These are phyloP conservation scores for Simplicillium aogashimaense DNA, from an alignment of 2,329 filamentous ascomycete genomes.

Conservation along the genomic window DNA sequence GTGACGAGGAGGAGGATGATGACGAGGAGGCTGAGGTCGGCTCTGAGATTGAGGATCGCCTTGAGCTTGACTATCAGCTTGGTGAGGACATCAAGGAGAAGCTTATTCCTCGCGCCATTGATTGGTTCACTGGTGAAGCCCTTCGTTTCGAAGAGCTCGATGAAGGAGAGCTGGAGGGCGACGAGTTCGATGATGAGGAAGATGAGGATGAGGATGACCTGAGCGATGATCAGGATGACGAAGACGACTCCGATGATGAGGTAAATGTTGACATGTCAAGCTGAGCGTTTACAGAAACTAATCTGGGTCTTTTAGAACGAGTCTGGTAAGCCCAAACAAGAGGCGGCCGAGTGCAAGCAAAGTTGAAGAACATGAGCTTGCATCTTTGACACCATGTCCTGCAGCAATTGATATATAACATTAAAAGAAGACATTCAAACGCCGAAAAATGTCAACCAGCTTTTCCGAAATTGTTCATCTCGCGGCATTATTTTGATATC, in stretches of 20 bases:
- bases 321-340: conserved; percentile 82
- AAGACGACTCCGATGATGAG: conserved; percentile 70
- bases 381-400: too few species aligned
- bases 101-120: conserved; percentile 93
- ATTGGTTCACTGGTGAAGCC: conserved; percentile 99
- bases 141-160: conserved; percentile 92
- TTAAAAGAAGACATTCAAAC: too few species aligned
- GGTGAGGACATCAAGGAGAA: conserved; percentile 99
- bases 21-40: conserved; percentile 58
- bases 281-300: neutral
- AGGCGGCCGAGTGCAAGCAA: conserved; percentile 93
- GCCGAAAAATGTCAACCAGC: too few species aligned
- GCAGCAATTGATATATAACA: too few species aligned
- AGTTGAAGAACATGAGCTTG: conserved; percentile 45
- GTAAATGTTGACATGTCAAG: conserved; percentile 32
- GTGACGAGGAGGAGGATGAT: conserved; percentile 53
- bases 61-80: conserved; percentile 97
- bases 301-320: conserved; percentile 52
- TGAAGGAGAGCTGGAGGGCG: conserved; percentile 70
- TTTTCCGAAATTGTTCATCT: too few species aligned
- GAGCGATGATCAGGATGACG: conserved; percentile 76
- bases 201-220: conserved; percentile 87
- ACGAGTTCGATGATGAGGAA: conserved; percentile 80
- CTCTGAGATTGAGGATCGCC: conserved; percentile 90
- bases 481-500: too few species aligned